A percentile compares a stretch with the other conserved stretches of the same genome.
phyloP scores from a whole-genome alignment of 2,329 filamentous ascomycete genomes.

The Davidsoniella eucalypti region DNA sequence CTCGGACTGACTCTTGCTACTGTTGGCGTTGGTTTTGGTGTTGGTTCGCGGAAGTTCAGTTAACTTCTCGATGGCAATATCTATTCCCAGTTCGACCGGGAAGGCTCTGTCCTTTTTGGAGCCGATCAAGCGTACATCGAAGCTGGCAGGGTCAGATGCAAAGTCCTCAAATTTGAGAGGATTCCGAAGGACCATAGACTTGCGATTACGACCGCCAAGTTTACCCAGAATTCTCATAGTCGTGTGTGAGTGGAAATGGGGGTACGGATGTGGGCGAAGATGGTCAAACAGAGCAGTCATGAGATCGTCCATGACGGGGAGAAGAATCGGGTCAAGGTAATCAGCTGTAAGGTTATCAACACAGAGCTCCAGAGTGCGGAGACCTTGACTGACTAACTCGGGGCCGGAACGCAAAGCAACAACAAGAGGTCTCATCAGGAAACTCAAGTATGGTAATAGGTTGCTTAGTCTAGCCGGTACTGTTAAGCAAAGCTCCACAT shows the following conservation, averaged over 20 bases:
- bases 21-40: conserved; percentile 22
- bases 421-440: conserved; percentile 93
- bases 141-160: conserved; percentile 73
- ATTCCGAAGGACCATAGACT: conserved; percentile 82
- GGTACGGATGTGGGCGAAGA: conserved; percentile 82
- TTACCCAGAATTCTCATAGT: conserved; percentile 96
- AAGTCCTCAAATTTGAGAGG: conserved; percentile 71
- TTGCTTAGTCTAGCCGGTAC: conserved; percentile 91
- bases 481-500: conserved; percentile 90
- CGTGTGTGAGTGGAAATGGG: conserved; percentile 93
- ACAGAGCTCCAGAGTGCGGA: conserved; percentile 86
- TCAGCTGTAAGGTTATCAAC: conserved; percentile 97
- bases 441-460: conserved; percentile 83
- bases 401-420: conserved; percentile 82
- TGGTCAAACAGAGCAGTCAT: conserved; percentile 98
- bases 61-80: conserved; percentile 75
- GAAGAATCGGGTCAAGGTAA: conserved; percentile 97
- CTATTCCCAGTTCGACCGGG: conserved; percentile 69
- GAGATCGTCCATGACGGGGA: conserved; percentile 92
- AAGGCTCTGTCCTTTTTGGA: conserved; percentile 81
- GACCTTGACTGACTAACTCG: conserved; percentile 84
- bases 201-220: conserved; percentile 83
- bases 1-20: conserved; percentile 41
- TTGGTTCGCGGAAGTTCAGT: conserved; percentile 56
- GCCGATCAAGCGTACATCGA: conserved; percentile 77